phyloP scores from a whole-genome alignment of 2,329 filamentous ascomycete genomes.

The Fusarium lyarnte region DNA sequence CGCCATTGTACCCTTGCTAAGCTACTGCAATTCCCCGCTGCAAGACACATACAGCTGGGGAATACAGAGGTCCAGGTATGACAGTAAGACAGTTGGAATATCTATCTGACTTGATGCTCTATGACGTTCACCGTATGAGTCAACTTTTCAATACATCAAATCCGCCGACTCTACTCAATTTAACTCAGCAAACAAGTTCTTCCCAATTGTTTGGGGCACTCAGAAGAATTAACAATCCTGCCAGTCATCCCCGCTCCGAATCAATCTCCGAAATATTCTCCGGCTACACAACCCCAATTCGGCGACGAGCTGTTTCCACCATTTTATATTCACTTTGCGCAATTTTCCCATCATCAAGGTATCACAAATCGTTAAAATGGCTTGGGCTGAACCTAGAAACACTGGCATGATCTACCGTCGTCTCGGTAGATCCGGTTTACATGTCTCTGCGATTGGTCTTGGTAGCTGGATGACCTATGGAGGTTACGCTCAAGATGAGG shows the following conservation, averaged over 20 bases:
- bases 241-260: conserved; percentile 32
- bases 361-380: conserved; percentile 46
- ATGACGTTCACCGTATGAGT: background rate
- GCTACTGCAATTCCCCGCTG: background rate
- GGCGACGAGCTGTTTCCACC: background rate
- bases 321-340: background rate
- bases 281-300: background rate
- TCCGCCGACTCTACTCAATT: background rate
- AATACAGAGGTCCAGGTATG: background rate
- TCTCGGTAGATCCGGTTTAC: conserved; percentile 64
- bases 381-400: conserved; percentile 55
- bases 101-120: background rate
- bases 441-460: conserved; percentile 73
- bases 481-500: conserved; percentile 70
- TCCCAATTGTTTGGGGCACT: too few relatives aligned
- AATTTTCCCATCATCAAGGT: background rate
- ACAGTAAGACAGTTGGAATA: background rate
- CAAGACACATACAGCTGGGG: background rate
- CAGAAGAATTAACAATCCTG: background rate
- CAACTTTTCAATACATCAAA: background rate
- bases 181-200: background rate
- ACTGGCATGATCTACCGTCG: conserved; percentile 57
- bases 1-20: conserved; percentile 28
- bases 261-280: conserved; percentile 41
- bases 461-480: conserved; percentile 75